Base-by-base conservation (phyloP, 2,329 filamentous ascomycete species). In the Trichoderma sp. region DNA sequence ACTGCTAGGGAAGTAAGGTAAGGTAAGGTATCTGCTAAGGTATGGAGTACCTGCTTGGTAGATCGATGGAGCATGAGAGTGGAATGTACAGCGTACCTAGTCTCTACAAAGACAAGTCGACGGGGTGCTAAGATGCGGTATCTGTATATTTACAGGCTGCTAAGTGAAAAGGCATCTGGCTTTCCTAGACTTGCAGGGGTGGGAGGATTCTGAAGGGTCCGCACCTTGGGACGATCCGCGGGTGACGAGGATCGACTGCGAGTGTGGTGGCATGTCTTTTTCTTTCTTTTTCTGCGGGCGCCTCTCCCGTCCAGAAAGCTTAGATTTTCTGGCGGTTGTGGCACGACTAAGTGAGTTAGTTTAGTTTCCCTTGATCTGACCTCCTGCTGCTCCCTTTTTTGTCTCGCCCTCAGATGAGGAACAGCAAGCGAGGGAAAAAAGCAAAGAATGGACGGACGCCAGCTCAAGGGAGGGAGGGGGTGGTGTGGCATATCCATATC, bases 1-100 rank as follows among this genome's bases (percentile, higher is more conserved):
- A 9, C 27, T 59, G n/a, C 27, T 27, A 27, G 27, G 27, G 27
- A n/a, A 21, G 45, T 50, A 50, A 11, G 16, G 6, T 50, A 53
- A 53, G 50, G 50, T 24, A 56, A 56, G 50, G 50, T 56, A 56
- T 69, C 31, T 60, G 66, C 50, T 38, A 69, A 69, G 16, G 66
- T 69, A 69, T 56, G 66, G 66, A 69, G 45, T 69, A 69, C 66
- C 50, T 69, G 66, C 66, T 29, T 38, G 66, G 66, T 24, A 24
- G 66, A 69, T 69, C 66, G 66, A 69, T 59, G 66, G 50, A 69
- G 50, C 33, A 69, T 59, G 41, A 16, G n/a, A 33, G 66, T 38
- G 6, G 29, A 18, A 59, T 11, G 66, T 59, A 69, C 66, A 38
- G n/a, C 66, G 33, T 69, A 69, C 66, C 21, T 38, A 33, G 16